phyloP scores from a whole-genome alignment of 2,329 filamentous ascomycete species.

The Phyllosticta capitalensis region DNA sequence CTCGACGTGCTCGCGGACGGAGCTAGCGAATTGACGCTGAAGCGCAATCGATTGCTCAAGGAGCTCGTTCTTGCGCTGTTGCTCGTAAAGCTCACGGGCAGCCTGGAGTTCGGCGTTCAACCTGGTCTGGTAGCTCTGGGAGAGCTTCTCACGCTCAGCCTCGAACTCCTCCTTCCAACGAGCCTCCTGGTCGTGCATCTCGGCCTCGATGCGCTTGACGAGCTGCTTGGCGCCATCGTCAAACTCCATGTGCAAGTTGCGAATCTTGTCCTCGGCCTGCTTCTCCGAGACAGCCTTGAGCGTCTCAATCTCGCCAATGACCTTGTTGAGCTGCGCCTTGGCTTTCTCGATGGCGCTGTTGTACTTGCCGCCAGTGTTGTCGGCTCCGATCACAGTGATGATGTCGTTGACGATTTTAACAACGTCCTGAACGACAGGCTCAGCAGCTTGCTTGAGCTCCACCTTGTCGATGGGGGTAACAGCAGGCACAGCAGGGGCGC shows the following conservation, averaged over 20 bases:
- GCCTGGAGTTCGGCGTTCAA: conserved; percentile 70
- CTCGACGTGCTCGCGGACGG: conserved; percentile 76
- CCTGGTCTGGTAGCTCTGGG: conserved; percentile 68
- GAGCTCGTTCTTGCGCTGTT: conserved; percentile 74
- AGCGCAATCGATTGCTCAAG: conserved; percentile 83
- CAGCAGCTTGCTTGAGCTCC: conserved; percentile 62
- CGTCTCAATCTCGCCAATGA: conserved; percentile 66
- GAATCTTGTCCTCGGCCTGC: conserved; percentile 65
- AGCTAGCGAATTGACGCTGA: conserved; percentile 72
- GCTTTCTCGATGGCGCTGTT: conserved; percentile 71
- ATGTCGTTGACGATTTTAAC: conserved; percentile 95
- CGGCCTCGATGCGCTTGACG: conserved; percentile 74
- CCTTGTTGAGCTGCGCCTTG: conserved; percentile 69
- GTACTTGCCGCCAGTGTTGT: conserved; percentile 69
- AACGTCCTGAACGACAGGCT: conserved; percentile 84
- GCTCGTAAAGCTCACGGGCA: conserved; percentile 69
- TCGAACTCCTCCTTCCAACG: conserved; percentile 85
- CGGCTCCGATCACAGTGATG: conserved; percentile 85
- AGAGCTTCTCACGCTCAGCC: conserved; percentile 71
- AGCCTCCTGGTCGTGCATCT: conserved; percentile 71
- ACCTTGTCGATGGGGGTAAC: conserved; percentile 65
- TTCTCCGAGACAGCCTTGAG: conserved; percentile 62
- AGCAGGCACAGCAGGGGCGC: conserved; percentile 18
- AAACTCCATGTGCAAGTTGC: conserved; percentile 64
- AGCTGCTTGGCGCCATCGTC: conserved; percentile 80